Conservation (phyloP, 176 grass and related monocot genomes). For the Juncus effusus region DNA sequence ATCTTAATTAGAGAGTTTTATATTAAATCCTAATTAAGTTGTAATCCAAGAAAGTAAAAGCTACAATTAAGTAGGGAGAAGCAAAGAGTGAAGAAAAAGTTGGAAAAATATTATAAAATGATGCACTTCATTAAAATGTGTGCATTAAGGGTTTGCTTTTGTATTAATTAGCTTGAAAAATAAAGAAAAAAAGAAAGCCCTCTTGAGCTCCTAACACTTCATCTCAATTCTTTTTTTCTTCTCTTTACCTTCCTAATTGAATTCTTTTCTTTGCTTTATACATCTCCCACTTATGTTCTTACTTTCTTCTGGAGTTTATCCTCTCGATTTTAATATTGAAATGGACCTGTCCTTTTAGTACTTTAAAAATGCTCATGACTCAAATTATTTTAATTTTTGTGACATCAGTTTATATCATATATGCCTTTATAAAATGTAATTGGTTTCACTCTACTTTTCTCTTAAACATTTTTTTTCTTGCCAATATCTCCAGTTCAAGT, state of each 20-base stretch:
- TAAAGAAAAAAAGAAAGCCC: conserved; percentile 8
- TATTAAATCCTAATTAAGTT: too few relatives aligned
- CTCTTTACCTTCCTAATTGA: conserved; percentile 5
- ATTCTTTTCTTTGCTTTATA: conserved; percentile 9
- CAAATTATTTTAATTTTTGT: too few relatives aligned
- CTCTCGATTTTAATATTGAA: neutral
- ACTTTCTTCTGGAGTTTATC: neutral
- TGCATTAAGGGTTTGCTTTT: neutral
- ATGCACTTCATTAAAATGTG: conserved; percentile 18
- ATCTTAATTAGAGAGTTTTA: too few relatives aligned
- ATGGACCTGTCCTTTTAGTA: too few relatives aligned
- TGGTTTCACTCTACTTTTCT: too few relatives aligned
- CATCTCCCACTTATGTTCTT: neutral
- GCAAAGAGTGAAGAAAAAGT: neutral
- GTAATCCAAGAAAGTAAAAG: neutral
- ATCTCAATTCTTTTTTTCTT: conserved; percentile 5
- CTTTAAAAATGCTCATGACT: too few relatives aligned
- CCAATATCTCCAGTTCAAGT: neutral
- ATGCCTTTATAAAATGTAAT: too few relatives aligned
- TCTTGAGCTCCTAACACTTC: conserved; percentile 25
- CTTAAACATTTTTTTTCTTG: too few relatives aligned
- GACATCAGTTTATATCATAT: too few relatives aligned
- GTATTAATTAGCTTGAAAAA: conserved; percentile 17
- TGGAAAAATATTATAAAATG: conserved; percentile 7
- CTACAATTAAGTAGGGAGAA: conserved; percentile 11